A percentile compares a stretch with the other conserved stretches of the same genome.
Evolutionary conservation across 1,284 basidiomycete genomes (phyloP).

Genomic region (Fomitiporia mediterranea): DNA sequence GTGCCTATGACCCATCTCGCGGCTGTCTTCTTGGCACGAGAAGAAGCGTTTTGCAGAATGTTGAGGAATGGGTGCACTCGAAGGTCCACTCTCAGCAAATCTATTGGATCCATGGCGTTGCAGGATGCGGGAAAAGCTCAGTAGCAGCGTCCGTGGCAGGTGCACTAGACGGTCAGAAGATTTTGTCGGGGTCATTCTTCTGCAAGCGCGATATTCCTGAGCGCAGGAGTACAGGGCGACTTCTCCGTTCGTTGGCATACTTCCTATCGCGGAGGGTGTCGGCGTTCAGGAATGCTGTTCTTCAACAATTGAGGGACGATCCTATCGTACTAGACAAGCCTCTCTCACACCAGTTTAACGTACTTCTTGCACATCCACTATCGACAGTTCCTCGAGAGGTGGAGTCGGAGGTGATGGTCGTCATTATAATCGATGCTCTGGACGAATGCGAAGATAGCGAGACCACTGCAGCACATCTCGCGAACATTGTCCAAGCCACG

Average conservation of each 20-base stretch:
- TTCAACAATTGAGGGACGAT: too few relatives aligned
- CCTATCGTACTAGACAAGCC: neutral
- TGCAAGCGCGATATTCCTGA: too few relatives aligned
- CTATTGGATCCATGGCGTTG: too few relatives aligned
- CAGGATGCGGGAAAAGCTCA: neutral
- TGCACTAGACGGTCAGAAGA: too few relatives aligned
- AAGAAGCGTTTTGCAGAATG: neutral
- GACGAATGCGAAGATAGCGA: constrained; percentile 2
- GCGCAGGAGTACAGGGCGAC: neutral
- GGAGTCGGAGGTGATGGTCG: neutral
- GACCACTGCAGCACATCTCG: neutral
- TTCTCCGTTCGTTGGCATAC: neutral
- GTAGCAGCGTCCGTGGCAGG: too few relatives aligned
- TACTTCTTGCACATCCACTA: neutral
- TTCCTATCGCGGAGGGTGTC: neutral
- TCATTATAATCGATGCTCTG: too few relatives aligned
- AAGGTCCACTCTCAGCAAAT: neutral
- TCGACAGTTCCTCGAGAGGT: neutral
- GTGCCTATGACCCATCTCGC: too few relatives aligned
- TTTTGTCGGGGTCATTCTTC: too few relatives aligned
- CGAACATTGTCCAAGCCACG: neutral
- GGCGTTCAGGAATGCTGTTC: too few relatives aligned
- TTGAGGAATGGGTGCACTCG: neutral
- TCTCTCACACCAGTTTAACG: neutral
- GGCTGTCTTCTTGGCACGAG: neutral